Conservation (phyloP, 768 basidiomycete genomes). For the Leccinum variicolor region DNA sequence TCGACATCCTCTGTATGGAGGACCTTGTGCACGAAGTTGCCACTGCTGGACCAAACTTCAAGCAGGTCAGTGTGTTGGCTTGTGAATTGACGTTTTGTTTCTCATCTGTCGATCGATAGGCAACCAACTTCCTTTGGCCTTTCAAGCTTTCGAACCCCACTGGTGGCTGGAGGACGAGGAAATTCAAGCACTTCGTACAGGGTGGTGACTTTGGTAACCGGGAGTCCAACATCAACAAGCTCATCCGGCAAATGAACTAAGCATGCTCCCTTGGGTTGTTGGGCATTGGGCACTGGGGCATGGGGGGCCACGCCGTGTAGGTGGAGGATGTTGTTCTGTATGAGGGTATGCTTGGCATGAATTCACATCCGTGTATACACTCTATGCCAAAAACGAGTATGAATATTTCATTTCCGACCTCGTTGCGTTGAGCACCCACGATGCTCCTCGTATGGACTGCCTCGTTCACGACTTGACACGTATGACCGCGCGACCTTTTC, state of each 20-base stretch:
- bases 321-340: conserved; percentile 7
- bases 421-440: neutral
- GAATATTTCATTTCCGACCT: conserved; percentile 7
- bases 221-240: conserved; percentile 95
- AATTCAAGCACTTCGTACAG: conserved; percentile 96
- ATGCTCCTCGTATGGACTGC: neutral
- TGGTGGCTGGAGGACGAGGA: conserved; percentile 96
- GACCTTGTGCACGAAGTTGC: conserved; percentile 97
- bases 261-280: conserved; percentile 4
- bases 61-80: conserved; percentile 63
- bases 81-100: neutral
- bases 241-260: conserved; percentile 93
- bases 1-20: conserved; percentile 94
- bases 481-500: neutral
- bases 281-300: neutral
- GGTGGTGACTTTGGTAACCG: conserved; percentile 98
- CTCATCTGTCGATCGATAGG: conserved; percentile 37
- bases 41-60: conserved; percentile 97
- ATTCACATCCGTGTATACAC: conserved; percentile 27
- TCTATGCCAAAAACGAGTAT: conserved; percentile 26
- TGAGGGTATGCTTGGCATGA: conserved; percentile 34
- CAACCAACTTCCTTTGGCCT: conserved; percentile 97
- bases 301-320: conserved; percentile 5
- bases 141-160: conserved; percentile 99
- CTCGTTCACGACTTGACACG: neutral